Conservation (phyloP, 345 rosid genomes). For the Theobroma cacao region DNA sequence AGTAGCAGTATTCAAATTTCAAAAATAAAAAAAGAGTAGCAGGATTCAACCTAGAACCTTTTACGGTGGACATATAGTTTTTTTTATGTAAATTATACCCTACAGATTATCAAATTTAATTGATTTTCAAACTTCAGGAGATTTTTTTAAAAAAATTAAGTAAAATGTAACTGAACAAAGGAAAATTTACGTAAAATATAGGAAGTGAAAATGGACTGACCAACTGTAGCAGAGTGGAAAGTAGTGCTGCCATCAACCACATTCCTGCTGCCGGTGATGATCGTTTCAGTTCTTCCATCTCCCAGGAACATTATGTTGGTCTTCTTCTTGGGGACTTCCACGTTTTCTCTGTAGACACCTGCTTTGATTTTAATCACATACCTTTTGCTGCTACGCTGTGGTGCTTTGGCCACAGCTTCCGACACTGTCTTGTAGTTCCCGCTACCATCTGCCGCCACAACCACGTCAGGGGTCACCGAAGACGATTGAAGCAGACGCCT, state of each 20-base stretch:
- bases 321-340: constrained; percentile 62
- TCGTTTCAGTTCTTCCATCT: constrained; percentile 62
- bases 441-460: constrained; percentile 87
- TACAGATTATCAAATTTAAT: not conserved
- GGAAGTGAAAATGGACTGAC: constrained; percentile 33
- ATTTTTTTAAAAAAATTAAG: not conserved
- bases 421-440: constrained; percentile 57
- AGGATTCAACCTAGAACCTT: too few species aligned
- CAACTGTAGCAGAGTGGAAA: constrained; percentile 90
- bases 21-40: too few species aligned
- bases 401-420: constrained; percentile 77
- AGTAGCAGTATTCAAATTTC: too few species aligned
- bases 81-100: not conserved
- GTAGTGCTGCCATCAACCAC: constrained; percentile 83
- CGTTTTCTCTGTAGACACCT: constrained; percentile 79
- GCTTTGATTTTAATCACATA: constrained; percentile 67
- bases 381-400: constrained; percentile 55
- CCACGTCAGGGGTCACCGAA: constrained; percentile 52
- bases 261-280: constrained; percentile 66
- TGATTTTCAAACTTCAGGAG: not conserved
- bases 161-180: not conserved
- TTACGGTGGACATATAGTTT: not conserved
- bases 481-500: constrained; percentile 64
- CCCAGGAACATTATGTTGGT: constrained; percentile 79
- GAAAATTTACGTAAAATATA: not conserved